Percentiles rank a stretch among this genome's conserved stretches.
These are phyloP conservation scores for Nitzschia sp. DNA, from an alignment of 108 stramenopile species.

Conservation along the genomic window DNA sequence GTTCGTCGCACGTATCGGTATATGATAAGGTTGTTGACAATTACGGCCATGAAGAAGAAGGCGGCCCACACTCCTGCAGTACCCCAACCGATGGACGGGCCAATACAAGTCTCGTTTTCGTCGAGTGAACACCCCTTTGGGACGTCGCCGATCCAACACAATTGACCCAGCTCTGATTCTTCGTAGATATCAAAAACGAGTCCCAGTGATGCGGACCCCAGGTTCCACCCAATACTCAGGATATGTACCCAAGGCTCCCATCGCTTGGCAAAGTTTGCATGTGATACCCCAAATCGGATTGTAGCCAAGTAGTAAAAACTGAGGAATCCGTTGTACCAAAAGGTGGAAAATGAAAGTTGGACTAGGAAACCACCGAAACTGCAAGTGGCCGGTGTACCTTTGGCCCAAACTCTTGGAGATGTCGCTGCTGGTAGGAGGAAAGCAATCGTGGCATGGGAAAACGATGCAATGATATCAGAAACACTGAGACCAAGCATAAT, in stretches of 20 bases:
- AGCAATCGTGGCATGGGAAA: background rate
- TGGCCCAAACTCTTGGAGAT: constrained; percentile 21
- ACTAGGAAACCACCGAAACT: constrained; percentile 21
- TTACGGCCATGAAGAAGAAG: background rate
- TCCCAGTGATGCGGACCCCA: constrained; percentile 7
- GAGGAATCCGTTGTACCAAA: constrained; percentile 29
- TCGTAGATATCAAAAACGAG: background rate
- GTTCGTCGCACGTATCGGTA: constrained; percentile 8
- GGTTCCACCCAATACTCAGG: constrained; percentile 1
- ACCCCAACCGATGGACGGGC: constrained; percentile 3
- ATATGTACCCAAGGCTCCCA: constrained; percentile 29
- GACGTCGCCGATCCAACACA: constrained; percentile 17
- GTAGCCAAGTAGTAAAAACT: constrained; percentile 24
- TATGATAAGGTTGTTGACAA: constrained; percentile 19
- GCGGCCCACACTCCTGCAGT: background rate
- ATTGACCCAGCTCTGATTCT: constrained; percentile 8
- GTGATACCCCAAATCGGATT: constrained; percentile 7
- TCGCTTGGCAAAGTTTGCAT: constrained; percentile 9
- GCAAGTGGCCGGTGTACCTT: constrained; percentile 30
- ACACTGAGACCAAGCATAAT: constrained; percentile 20
- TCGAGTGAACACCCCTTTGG: background rate
- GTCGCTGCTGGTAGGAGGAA: constrained; percentile 16
- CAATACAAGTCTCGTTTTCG: background rate
- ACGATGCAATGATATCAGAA: constrained; percentile 10
- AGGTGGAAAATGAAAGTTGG: constrained; percentile 12